Base-by-base conservation (phyloP, 306 rosid species). In the Dryas octopetala region DNA sequence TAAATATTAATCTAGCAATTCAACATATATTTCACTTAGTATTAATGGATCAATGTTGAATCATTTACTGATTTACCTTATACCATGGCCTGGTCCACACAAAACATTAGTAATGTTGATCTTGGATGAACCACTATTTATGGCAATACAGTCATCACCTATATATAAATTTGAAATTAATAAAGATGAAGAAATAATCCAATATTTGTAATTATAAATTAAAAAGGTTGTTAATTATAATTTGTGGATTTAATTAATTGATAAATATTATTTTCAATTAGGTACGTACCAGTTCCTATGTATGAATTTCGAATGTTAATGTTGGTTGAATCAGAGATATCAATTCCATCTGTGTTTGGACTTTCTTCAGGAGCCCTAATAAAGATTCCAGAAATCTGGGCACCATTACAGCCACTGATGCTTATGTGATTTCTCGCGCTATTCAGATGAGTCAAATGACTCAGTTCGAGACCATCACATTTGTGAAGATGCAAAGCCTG, bases 1-100 rank as follows among this genome's bases (percentile, higher is more conserved):
- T 46, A 4, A 0, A 8, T 8, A 8, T 46, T 46, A 46, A 32
- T 32, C 38, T 32, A 32, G 38, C 38, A 32, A 32, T 32, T 32
- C 38, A 23, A 23, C 23, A 0, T 23, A 23, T 23, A 32, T 32
- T 32, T 32, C 0, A 32, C 38, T 32, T 32, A 2, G 38, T 32
- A 32, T 32, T 1, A 32, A 32, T 32, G 38, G 38, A 32, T 32
- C 38, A 32, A 46, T 46, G 49, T 8, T 46, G 9, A 46, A 46
- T 46, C 9, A 46, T 5, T 8, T 4, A 45, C 7, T 45, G 48
- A 23, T 15, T 62, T 4, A 83, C 90, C 90, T 88, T 13, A 85
- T 83, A 38, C 93, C 93, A 70, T 83, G 91, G 38, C 89, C 93
- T 55, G 91, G 89, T 51, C 91, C 93, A 50, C 91, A 86, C 19